phyloP scores from a whole-genome alignment of 2,329 filamentous ascomycete genomes.

The Aspergillus carbonarius region DNA sequence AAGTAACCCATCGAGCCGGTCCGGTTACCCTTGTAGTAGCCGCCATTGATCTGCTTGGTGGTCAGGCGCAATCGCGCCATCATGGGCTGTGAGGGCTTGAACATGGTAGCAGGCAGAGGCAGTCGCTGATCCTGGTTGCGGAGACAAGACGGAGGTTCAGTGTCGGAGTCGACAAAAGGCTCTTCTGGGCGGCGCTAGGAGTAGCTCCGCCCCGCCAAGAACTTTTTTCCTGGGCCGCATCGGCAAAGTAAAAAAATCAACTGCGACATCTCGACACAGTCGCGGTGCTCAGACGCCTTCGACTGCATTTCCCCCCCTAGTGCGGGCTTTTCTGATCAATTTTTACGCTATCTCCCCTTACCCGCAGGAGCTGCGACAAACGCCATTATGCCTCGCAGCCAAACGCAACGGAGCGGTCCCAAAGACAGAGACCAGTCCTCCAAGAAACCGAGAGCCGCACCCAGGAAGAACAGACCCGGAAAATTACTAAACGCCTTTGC shows the following conservation, averaged over 20 bases:
- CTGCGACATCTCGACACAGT: slow-evolving; percentile 9
- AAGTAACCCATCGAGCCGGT: slow-evolving; percentile 87
- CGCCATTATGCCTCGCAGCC: slow-evolving; percentile 42
- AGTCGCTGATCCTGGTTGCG: slow-evolving; percentile 1
- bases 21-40: slow-evolving; percentile 95
- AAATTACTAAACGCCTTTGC: slow-evolving; percentile 62
- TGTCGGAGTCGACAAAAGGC: slow-evolving; percentile 20
- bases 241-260: slow-evolving; percentile 29
- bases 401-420: slow-evolving; percentile 41
- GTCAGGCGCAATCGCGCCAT: slow-evolving; percentile 76
- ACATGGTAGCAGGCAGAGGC: slow-evolving; percentile 30
- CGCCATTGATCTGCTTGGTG: slow-evolving; percentile 88
- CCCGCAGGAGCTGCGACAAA: not conserved
- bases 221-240: slow-evolving; percentile 28
- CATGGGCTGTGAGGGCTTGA: slow-evolving; percentile 53
- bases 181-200: slow-evolving; percentile 27
- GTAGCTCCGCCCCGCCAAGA: slow-evolving; percentile 32
- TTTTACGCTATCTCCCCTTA: not conserved
- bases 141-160: slow-evolving; percentile 1
- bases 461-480: slow-evolving; percentile 45
- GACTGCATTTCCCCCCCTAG: slow-evolving; percentile 5
- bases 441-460: slow-evolving; percentile 44
- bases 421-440: slow-evolving; percentile 30
- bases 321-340: slow-evolving; percentile 1
- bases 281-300: slow-evolving; percentile 7